Evolutionary conservation across 2,329 filamentous ascomycete species (phyloP).

Genomic region (Thermomyces lanuginosus): DNA sequence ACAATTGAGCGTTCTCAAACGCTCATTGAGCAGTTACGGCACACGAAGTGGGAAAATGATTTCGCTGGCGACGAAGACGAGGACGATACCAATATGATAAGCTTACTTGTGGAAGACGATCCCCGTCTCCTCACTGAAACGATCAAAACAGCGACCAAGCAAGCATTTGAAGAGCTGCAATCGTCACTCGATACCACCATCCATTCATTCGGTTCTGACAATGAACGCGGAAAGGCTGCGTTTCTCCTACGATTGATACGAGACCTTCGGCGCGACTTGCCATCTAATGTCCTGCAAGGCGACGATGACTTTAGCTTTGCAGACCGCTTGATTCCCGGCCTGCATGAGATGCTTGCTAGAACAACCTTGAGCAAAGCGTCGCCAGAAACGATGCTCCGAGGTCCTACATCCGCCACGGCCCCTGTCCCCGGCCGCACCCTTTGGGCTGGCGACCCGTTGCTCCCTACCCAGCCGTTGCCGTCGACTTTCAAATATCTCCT

Average conservation of each 20-base stretch:
- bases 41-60: conserved; percentile 21
- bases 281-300: conserved; percentile 33
- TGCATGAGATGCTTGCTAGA: conserved; percentile 47
- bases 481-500: conserved; percentile 56
- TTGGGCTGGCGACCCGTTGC: conserved; percentile 62
- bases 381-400: conserved; percentile 28
- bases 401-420: conserved; percentile 14
- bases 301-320: conserved; percentile 34
- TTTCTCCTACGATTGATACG: conserved; percentile 60
- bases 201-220: conserved; percentile 30
- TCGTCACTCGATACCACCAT: conserved; percentile 26
- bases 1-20: conserved; percentile 41
- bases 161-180: conserved; percentile 41
- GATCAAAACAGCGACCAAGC: conserved; percentile 39
- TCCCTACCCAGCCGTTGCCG: conserved; percentile 67
- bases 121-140: conserved; percentile 45
- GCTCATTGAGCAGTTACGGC: conserved; percentile 20
- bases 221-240: conserved; percentile 34
- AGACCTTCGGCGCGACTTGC: conserved; percentile 53
- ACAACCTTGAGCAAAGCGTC: conserved; percentile 31
- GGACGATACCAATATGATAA: conserved; percentile 19
- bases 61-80: conserved; percentile 24
- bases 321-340: conserved; percentile 40
- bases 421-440: conserved; percentile 46
- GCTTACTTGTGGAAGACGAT: conserved; percentile 54